Conservation (phyloP, 495 filamentous ascomycete genomes). For the Penicillium ucsense region DNA sequence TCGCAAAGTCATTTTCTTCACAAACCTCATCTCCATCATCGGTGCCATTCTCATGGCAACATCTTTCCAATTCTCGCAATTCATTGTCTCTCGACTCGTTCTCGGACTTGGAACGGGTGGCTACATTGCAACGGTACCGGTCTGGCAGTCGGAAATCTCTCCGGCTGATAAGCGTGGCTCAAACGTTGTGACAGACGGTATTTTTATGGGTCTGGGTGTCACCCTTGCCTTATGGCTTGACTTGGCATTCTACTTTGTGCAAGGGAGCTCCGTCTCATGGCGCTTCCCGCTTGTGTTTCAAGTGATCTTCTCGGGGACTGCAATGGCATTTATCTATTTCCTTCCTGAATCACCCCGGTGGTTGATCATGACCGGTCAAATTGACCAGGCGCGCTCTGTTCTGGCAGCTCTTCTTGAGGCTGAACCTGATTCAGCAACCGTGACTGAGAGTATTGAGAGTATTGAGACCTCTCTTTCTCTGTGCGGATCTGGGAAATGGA, state of each 20-base stretch:
- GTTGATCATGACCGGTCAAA: slow-evolving; percentile 19
- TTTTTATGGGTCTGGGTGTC: slow-evolving; percentile 25
- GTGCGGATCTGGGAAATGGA: slow-evolving; percentile 19
- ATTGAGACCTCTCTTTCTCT: slow-evolving; percentile 33
- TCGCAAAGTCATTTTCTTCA: slow-evolving; percentile 38
- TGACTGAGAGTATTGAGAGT: slow-evolving; percentile 23
- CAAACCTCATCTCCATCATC: slow-evolving; percentile 37
- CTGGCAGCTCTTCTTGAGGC: slow-evolving; percentile 30
- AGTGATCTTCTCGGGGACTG: slow-evolving; percentile 35
- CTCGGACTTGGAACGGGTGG: slow-evolving; percentile 29
- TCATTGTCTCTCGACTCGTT: slow-evolving; percentile 33
- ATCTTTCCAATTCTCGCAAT: slow-evolving; percentile 31
- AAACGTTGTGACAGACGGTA: slow-evolving; percentile 24
- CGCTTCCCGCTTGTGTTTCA: slow-evolving; percentile 37
- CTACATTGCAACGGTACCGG: slow-evolving; percentile 26
- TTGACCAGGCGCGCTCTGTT: slow-evolving; percentile 26
- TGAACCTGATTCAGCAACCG: slow-evolving; percentile 13
- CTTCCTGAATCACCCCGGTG: slow-evolving; percentile 31
- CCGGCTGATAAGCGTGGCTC: slow-evolving; percentile 24
- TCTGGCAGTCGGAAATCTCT: slow-evolving; percentile 34
- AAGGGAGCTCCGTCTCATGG: slow-evolving; percentile 22
- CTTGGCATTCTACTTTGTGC: slow-evolving; percentile 5
- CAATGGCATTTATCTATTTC: slow-evolving; percentile 23
- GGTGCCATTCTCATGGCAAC: slow-evolving; percentile 42
- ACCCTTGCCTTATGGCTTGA: slow-evolving; percentile 5